Base-by-base conservation (phyloP, 164 flowering plant genomes). In the Aristolochia fimbriata region DNA sequence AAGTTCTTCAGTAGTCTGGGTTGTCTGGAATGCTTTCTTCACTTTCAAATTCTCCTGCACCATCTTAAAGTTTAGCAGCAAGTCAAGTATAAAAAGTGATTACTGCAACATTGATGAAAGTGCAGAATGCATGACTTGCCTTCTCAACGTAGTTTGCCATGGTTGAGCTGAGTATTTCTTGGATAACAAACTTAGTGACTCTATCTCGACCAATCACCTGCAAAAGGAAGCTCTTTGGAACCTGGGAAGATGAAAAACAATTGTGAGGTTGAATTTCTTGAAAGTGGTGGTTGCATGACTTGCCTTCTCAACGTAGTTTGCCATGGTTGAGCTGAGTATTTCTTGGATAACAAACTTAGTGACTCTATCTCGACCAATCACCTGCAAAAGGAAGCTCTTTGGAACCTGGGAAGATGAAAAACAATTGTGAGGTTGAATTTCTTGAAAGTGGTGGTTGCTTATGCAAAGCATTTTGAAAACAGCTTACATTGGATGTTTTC, bases 261-360 rank as follows among this genome's bases (percentile, higher is more conserved):
- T n/a, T n/a, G n/a, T n/a, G n/a, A n/a, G n/a, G n/a, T n/a, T n/a
- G n/a, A n/a, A n/a, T n/a, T n/a, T n/a, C n/a, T n/a, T 17, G 19
- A 24, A 4, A 27, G 19, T 27, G 30, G 3, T 2, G 30, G 1
- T 16, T 24, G 19, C 15, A 46, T 30, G 5, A 68, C 79, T 76
- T 77, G 63, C 92, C 93, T 85, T 74, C 74, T 82, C 72, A 59
- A 74, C 88, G 68, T 79, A 89, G 59, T 78, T 82, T 8, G 78
- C 74, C 71, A 83, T 56, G 23, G 86, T 74, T 17, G 84, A 65
- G 70, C 68, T 86, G 6, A 89, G 76, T 49, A 89, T 82, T 70
- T 89, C 91, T 73, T 81, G 86, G 54, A 89, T 76, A 4, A 81
- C 83, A 68, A 89, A 89, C 47, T 85, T 86, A 30, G 81, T 83